Base-by-base conservation (phyloP, 768 basidiomycete genomes). In the Auricularia sp. region DNA sequence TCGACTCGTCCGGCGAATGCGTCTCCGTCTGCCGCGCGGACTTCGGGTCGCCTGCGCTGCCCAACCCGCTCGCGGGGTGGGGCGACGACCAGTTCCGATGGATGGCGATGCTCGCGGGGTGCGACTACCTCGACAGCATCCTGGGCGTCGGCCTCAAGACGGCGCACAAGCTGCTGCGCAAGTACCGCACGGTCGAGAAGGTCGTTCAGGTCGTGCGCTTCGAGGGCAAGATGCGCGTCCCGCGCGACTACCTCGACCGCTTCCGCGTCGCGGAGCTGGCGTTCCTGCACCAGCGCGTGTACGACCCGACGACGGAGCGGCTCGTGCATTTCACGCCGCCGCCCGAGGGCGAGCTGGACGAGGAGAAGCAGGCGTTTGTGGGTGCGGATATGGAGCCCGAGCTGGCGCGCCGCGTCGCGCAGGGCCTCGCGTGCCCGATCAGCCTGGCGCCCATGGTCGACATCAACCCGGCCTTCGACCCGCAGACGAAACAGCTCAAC, bases 61-160 rank as follows among this genome's bases (percentile, higher is more conserved):
- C 29, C 61, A 86, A 93, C 70, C 89, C 91, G 33, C 84, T 98
- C 66, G 76, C 85, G 59, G 92, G 92, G 16, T 98, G 94, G 95
- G 85, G 89, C 29, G 93, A 96, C 71, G 77, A 79, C 10, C 90
- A 97, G 74, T 98, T 98, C 72, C 84, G 96, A 29, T 81, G 90
- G 47, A 97, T 96, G 93, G 89, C 93, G 2, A 94, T 96, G 73
- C 78, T 96, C 64, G 91, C 89, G 67, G 94, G 94, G 16, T 96
- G 94, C 73, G 94, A 96, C 73, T 96, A 96, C 75, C 81, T 98
- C 24, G 84, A 91, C 8, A 95, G 91, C 69, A 92, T 99, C 62
- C 84, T 83, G 29, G 96, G 96, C 1, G 80, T 99, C 47, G 97
- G 97, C 6, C 76, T 99, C 71, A 98, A 97, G 81, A 98, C 92